Base-by-base conservation (phyloP, 495 filamentous ascomycete species). In the Aspergillus homomorphus region DNA sequence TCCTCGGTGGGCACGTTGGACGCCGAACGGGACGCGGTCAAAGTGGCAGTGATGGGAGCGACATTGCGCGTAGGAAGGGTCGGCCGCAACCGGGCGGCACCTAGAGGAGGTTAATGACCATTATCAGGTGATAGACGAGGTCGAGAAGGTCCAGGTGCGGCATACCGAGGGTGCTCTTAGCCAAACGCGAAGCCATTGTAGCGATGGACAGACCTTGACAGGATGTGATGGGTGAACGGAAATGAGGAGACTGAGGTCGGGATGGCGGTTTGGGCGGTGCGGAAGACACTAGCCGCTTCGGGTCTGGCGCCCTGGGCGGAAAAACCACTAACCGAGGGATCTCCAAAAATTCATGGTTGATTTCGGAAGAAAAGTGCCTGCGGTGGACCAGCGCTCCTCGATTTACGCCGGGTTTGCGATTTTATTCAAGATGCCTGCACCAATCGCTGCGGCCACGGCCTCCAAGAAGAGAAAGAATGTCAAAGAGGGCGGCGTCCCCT, bases 161-260 rank as follows among this genome's bases (percentile, higher is more conserved):
- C 91, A 79, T 85, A 96, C 92, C 90, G 77, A 91, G 77, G 78
- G 90, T 90, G 82, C 83, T 90, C 84, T 88, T 89, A 84, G 88
- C 89, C 77, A 97, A 80, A 81, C 91, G 89, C 74, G 91, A 94
- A 82, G 91, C 91, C 92, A 97, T 96, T 88, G 82, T 87, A 83
- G 64, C 66, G 67, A 69, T 69, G 71, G 65, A 57, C 58, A 69
- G 56, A 67, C 66, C 62, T 70, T 70, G 69, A 66, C 58, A 63
- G 59, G 67, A 68, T 63, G 65, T 69, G 67, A 69, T 73, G 72
- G 73, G 61, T 71, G 73, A 76, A 73, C 68, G 71, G 70, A 73
- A 77, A 60, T 67, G 71, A 77, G 71, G 71, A 78, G 77, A 67
- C 63, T 73, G 68, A 72, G 63, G 70, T 79, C 73, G 72, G 74